Evolutionary conservation across 108 stramenopile genomes (phyloP), one percentile per base, ranked within the genome.

Genomic region (Phaeodactylum tricornutum): DNA sequence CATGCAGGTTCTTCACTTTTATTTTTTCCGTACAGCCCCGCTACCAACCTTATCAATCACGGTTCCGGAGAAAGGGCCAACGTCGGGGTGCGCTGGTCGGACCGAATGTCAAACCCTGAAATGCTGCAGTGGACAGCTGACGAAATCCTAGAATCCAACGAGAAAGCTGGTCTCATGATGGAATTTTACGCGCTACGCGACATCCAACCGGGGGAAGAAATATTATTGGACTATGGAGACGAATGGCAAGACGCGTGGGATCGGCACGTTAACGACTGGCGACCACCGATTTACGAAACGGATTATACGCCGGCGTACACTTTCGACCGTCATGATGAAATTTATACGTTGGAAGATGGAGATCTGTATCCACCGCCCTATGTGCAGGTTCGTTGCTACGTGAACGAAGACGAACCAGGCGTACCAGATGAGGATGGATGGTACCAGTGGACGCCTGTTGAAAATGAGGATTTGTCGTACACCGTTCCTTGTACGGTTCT

Each of bases 211-310:
- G 67, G 50, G 15, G 84, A 81, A 54, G 84, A 86, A 54, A 64
- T 88, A 0, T 67, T 77, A 6, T 64, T 88, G 23, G 82, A 88
- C 45, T 88, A 88, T 29, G 87, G 87, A 1, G 31, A 29, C 0
- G 69, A 58, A 14, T 88, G 87, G 87, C 52, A 66, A 34, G 50
- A 61, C 20, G 87, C 82, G 26, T 88, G 82, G 82, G n/a, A n/a
- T n/a, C n/a, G n/a, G n/a, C n/a, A n/a, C n/a, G n/a, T n/a, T n/a
- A n/a, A n/a, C n/a, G n/a, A n/a, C n/a, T n/a, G n/a, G n/a, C n/a
- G n/a, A n/a, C n/a, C n/a, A n/a, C n/a, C n/a, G n/a, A n/a, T n/a
- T n/a, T n/a, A n/a, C n/a, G n/a, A n/a, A n/a, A n/a, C n/a, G n/a
- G n/a, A n/a, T n/a, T n/a, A n/a, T n/a, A n/a, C n/a, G n/a, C n/a